phyloP scores from a whole-genome alignment of 2,329 filamentous ascomycete species.

The Gliomastix tumulicola region DNA sequence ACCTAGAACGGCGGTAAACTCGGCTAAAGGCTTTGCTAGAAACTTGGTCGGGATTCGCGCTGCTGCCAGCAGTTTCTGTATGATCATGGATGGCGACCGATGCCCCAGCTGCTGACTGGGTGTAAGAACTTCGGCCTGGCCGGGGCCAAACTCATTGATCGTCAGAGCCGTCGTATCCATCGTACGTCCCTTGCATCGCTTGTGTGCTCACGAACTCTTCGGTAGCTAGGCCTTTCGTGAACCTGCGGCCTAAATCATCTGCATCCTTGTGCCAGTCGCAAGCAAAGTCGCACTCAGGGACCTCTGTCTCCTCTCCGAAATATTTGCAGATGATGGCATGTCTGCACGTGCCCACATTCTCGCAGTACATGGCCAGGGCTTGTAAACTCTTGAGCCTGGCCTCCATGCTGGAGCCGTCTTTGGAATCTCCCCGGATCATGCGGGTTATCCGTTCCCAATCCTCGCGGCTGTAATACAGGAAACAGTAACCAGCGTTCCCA shows the following conservation, averaged over 20 bases:
- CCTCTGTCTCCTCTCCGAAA: conserved; percentile 57
- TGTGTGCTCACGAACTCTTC: conserved; percentile 61
- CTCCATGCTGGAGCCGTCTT: conserved; percentile 33
- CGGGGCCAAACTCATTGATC: too few species aligned
- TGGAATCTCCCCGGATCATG: conserved; percentile 39
- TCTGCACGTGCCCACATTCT: conserved; percentile 64
- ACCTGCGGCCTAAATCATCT: conserved; percentile 48
- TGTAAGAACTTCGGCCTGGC: too few species aligned
- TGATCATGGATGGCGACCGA: too few species aligned
- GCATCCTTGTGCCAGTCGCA: conserved; percentile 74
- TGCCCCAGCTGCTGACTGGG: too few species aligned
- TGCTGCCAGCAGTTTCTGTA: too few species aligned
- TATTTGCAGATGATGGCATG: conserved; percentile 71
- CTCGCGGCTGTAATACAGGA: conserved; percentile 85
- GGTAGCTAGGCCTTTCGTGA: conserved; percentile 46
- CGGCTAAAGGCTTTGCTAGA: too few species aligned
- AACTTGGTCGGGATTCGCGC: too few species aligned
- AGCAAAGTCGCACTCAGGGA: conserved; percentile 61
- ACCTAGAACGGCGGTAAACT: too few species aligned
- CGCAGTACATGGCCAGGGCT: conserved; percentile 73
- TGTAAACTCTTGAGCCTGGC: conserved; percentile 57
- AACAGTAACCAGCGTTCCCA: conserved; percentile 78
- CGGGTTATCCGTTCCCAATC: conserved; percentile 69
- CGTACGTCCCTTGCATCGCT: conserved; percentile 49
- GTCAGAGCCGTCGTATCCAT: conserved; percentile 45